These are phyloP conservation scores for Ceratocystis harringtonii DNA, from an alignment of 2,329 filamentous ascomycete species.

Conservation along the genomic window DNA sequence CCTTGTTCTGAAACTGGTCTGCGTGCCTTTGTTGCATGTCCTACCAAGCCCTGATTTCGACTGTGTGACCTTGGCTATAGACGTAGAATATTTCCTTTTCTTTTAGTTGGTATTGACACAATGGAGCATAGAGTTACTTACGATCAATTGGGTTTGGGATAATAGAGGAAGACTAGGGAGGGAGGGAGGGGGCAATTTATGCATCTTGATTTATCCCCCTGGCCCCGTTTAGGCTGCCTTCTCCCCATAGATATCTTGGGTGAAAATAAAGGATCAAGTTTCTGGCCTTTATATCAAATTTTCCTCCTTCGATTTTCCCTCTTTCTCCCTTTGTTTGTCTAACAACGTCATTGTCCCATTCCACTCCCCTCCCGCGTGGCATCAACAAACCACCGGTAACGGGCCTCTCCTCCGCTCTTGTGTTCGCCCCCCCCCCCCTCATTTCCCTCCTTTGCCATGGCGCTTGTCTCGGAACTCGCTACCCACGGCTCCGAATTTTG, in stretches of 20 bases:
- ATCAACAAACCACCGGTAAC: not conserved
- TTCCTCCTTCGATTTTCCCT: not conserved
- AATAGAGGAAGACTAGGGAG: not conserved
- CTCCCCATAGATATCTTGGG: too few species aligned
- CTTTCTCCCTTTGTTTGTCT: not conserved
- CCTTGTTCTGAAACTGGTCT: not conserved
- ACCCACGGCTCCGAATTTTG: slow-evolving; percentile 55
- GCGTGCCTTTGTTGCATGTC: not conserved
- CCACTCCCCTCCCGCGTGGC: not conserved
- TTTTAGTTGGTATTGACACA: not conserved
- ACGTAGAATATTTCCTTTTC: not conserved
- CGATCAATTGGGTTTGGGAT: not conserved
- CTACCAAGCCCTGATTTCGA: not conserved
- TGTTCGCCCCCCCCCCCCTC: not conserved
- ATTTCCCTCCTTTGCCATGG: slow-evolving; percentile 12
- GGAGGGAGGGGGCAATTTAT: not conserved
- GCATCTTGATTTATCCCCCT: not conserved
- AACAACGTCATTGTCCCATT: not conserved
- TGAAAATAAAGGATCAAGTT: not conserved
- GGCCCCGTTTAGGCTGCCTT: too few species aligned
- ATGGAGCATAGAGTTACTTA: not conserved
- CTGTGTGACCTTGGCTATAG: not conserved
- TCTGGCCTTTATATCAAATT: not conserved
- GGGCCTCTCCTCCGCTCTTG: not conserved
- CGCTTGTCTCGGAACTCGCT: slow-evolving; percentile 27